Evolutionary conservation across 2,329 filamentous ascomycete species (phyloP), one percentile per base, ranked within the genome.

Genomic region (Periconia sp.): DNA sequence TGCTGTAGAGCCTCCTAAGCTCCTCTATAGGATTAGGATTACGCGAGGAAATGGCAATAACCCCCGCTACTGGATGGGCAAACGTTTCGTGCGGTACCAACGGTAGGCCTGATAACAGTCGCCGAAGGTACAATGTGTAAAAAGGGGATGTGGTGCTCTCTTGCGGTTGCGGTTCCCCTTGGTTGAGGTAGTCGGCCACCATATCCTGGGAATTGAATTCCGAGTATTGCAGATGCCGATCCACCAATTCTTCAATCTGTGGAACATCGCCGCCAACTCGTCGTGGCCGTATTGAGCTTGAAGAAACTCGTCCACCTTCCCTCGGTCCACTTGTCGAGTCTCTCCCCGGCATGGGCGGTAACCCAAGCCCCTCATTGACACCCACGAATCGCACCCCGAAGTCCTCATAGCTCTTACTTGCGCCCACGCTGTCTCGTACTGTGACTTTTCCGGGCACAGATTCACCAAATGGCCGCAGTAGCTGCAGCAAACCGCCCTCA

Each of bases 31-130:
- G 93, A 15, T 86, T 80, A 30, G 85, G 79, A 62, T 92, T 96
- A 53, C 89, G 85, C 10, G 94, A 97, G 72, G 92, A 97, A 66
- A 97, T 96, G 23, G 92, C 92, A 71, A 97, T 93, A 41, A 99
- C 86, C 66, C 92, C 93, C 6, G 93, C 92, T 19, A 97, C 93
- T 0, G 95, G 94, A 71, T 99, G 94, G 6, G 89, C 85, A 74
- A 97, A 96, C 0, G 94, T 94, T 76, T 99, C 94, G 64, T 97
- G 92, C 0, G 92, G 86, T 3, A 88, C 85, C 43, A 95, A 77
- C 1, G 90, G 85, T 41, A 93, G 78, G 14, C 89, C 88, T 1
- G 92, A 96, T 9, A 99, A 77, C 40, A 99, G 73, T 47, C 92
- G 86, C 30, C 91, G 85, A 45, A 99, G 76, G 70, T 96, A 97